Conservation (phyloP, 2,329 filamentous ascomycete genomes). For the Hymenoscyphus fructigenus region DNA sequence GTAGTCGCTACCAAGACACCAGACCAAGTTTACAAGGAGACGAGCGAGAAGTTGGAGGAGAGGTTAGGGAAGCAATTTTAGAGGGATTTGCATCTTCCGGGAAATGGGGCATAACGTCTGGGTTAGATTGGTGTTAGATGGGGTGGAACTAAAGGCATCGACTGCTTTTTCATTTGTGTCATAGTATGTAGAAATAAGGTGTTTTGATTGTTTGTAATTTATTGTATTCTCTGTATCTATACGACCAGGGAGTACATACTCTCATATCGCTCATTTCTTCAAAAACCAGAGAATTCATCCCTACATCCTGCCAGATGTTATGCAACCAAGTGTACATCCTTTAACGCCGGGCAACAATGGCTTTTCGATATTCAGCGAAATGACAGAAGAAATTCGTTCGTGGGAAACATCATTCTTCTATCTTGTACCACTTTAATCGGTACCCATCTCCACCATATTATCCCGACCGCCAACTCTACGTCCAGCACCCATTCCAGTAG, state of each 20-base stretch:
- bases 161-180: constrained; percentile 13
- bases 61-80: constrained; percentile 49
- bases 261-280: constrained; percentile 14
- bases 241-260: constrained; percentile 1
- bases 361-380: constrained; percentile 20
- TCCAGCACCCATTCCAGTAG: constrained; percentile 41
- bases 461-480: constrained; percentile 41
- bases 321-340: constrained; percentile 32
- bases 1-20: constrained; percentile 69
- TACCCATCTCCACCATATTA: constrained; percentile 38
- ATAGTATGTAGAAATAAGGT: constrained; percentile 21
- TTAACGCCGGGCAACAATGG: constrained; percentile 28
- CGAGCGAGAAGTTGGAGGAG: constrained; percentile 49
- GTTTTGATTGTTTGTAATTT: constrained; percentile 7
- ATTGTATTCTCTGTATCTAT: constrained; percentile 8
- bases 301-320: constrained; percentile 37
- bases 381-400: constrained; percentile 5
- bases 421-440: constrained; percentile 30
- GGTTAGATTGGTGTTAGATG: constrained; percentile 11
- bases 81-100: constrained; percentile 14
- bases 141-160: constrained; percentile 6
- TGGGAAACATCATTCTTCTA: constrained; percentile 6
- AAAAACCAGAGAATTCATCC: constrained; percentile 23
- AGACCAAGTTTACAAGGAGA: constrained; percentile 58
- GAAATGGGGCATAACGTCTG: neutral